Evolutionary conservation across 75 land plant genomes (phyloP), one percentile per base, ranked within the genome.

Genomic region (Larix kaempferi): DNA sequence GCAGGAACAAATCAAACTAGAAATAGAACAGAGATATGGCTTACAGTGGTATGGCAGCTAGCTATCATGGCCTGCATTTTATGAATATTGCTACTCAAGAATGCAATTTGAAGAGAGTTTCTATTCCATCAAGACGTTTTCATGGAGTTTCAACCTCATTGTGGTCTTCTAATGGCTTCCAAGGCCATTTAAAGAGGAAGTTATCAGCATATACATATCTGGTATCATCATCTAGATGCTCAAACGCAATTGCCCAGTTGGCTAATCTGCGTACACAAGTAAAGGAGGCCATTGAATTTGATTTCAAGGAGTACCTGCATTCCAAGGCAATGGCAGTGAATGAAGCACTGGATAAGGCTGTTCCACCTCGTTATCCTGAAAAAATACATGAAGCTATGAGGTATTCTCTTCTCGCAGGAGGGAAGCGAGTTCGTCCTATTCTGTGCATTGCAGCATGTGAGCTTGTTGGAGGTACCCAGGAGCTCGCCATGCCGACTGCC

Each of bases 371-470:
- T 4, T 19, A 29, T 13, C 84, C 84, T 27, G 71, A 74, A 25
- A 80, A 56, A 26, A 73, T 83, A 15, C 84, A 73, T 49, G 84
- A 83, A 11, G 11, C 85, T 14, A 83, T 83, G 83, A 27, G 85
- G 19, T 83, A 80, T 57, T 80, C 85, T 14, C 60, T 83, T 12
- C 83, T 82, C 4, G 85, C 73, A 14, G 83, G 85, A 54, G 82
- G 82, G 5, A 77, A 78, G 73, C 80, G 73, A 1, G 39, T 78
- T 66, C 89, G 92, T 22, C 91, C 92, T 6, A 82, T 84, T 3
- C 84, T 93, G 33, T 93, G 95, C 76, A 73, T 91, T 12, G 95
- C 95, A 19, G 80, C 93, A 3, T 90, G 91, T 37, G 93, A 92
- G 80, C 88, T 92, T 55, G 83, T 88, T 56, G 86, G 85, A 57